Conservation (phyloP, 1,139 yeast species). For the Pichia norvegensis region DNA sequence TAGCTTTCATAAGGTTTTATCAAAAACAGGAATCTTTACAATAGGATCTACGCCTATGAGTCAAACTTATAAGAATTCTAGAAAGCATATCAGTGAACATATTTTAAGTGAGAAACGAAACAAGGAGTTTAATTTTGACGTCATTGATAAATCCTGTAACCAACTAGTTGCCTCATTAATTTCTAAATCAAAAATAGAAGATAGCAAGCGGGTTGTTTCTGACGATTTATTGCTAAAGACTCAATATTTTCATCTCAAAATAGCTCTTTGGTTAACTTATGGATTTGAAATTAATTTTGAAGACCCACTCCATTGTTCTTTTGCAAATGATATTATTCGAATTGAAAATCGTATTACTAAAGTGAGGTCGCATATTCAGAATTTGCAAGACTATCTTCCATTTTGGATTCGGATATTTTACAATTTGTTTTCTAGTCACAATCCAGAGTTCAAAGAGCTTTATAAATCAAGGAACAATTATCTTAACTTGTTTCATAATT, state of each 20-base stretch:
- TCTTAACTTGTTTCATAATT: slow-evolving; percentile 35
- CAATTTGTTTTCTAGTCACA: slow-evolving; percentile 25
- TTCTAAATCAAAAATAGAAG: not conserved
- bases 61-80: slow-evolving; percentile 42
- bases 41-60: slow-evolving; percentile 74
- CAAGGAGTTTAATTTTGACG: slow-evolving; percentile 28
- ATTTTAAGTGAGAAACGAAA: slow-evolving; percentile 36
- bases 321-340: slow-evolving; percentile 49
- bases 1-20: slow-evolving; percentile 62
- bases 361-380: slow-evolving; percentile 56
- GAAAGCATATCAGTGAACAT: slow-evolving; percentile 46
- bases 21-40: slow-evolving; percentile 47
- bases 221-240: slow-evolving; percentile 15
- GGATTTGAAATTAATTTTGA: slow-evolving; percentile 33
- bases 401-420: slow-evolving; percentile 30
- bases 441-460: slow-evolving; percentile 30
- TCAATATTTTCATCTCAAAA: slow-evolving; percentile 50
- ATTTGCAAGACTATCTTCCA: slow-evolving; percentile 57
- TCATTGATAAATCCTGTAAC: slow-evolving; percentile 41
- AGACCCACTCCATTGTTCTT: slow-evolving; percentile 31
- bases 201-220: not conserved
- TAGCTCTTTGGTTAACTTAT: slow-evolving; percentile 52
- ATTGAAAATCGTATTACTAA: slow-evolving; percentile 61
- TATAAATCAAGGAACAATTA: slow-evolving; percentile 47
- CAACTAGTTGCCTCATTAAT: slow-evolving; percentile 24